Evolutionary conservation across 2,329 filamentous ascomycete species (phyloP), one percentile per base, ranked within the genome.

Genomic region (Fusarium sambucinum): DNA sequence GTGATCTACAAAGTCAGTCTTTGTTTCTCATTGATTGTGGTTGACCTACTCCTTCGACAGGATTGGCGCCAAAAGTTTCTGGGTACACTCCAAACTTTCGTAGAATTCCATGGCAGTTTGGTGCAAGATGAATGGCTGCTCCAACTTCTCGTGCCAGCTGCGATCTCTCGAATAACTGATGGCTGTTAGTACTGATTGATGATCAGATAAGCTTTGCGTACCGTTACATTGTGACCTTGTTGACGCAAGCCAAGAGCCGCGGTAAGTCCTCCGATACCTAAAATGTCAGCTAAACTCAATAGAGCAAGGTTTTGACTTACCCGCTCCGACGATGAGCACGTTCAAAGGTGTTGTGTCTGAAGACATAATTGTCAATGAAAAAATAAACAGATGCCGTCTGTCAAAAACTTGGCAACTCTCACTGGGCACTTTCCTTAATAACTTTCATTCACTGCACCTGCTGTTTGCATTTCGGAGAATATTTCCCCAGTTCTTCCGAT

Each of bases 81-180:
- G 79, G 77, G 1, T 70, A 70, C 19, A 83, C 75, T 3, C 80
- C 81, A 64, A 79, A 77, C 44, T 74, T 74, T 9, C 77, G 77
- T 13, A 91, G 77, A 4, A 90, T 75, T 1, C 86, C 85, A 73
- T 89, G 88, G 4, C 83, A 79, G 69, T 91, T 91, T 1, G 89
- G 87, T 0, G 86, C 83, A 6, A 90, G 74, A 70, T 90, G 87
- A n/a, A 90, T 82, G 0, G 88, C 88, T 5, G 88, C 87, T 1
- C 88, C 88, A 2, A 82, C 77, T 74, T 90, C 87, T 51, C 79
- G 83, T 17, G 84, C 83, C 33, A 89, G 83, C 3, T 79, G 78
- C 0, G 86, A 88, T 71, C 87, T 83, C 67, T 90, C 87, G 50
- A 82, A 85, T 1, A 89, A 61, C 83, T 86, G 10, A 0, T 74